A percentile compares a stretch with the other conserved stretches of the same genome.
phyloP scores from a whole-genome alignment of 768 basidiomycete genomes.

The Polyporus arcularius region DNA sequence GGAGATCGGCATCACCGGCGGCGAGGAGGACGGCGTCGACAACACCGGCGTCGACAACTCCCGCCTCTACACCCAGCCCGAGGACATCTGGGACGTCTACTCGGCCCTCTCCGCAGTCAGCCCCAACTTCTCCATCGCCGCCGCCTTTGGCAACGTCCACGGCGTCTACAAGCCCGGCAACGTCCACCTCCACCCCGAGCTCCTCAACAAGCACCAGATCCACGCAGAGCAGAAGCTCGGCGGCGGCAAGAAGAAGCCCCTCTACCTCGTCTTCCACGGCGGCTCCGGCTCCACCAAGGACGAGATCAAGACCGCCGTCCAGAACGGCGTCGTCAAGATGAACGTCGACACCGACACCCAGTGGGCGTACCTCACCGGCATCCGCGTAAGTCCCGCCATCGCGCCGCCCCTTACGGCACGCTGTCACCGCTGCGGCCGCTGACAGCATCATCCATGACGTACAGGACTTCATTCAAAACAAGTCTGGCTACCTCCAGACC shows the following conservation, averaged over 20 bases:
- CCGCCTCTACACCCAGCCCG: conserved; percentile 94
- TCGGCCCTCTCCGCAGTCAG: conserved; percentile 78
- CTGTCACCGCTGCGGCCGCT: neutral
- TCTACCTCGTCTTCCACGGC: conserved; percentile 99
- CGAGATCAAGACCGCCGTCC: conserved; percentile 91
- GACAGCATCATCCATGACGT: neutral
- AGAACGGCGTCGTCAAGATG: conserved; percentile 97
- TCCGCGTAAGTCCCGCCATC: conserved; percentile 52
- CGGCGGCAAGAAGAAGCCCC: conserved; percentile 66
- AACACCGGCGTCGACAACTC: conserved; percentile 95
- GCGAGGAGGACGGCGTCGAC: conserved; percentile 99
- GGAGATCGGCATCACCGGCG: conserved; percentile 99
- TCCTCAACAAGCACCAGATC: conserved; percentile 89
- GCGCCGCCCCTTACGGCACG: neutral
- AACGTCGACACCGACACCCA: conserved; percentile 85
- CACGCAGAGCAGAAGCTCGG: conserved; percentile 70
- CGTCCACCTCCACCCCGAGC: conserved; percentile 88
- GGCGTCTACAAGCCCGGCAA: conserved; percentile 99
- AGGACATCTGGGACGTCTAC: conserved; percentile 93
- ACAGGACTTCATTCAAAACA: conserved; percentile 83
- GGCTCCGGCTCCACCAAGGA: conserved; percentile 97
- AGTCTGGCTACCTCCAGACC: conserved; percentile 82
- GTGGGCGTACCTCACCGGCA: conserved; percentile 86
- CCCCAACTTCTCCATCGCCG: conserved; percentile 96
- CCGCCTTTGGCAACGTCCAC: conserved; percentile 98